phyloP scores from a whole-genome alignment of 1,284 basidiomycete genomes.

The Phylloboletellus chloephorus region DNA sequence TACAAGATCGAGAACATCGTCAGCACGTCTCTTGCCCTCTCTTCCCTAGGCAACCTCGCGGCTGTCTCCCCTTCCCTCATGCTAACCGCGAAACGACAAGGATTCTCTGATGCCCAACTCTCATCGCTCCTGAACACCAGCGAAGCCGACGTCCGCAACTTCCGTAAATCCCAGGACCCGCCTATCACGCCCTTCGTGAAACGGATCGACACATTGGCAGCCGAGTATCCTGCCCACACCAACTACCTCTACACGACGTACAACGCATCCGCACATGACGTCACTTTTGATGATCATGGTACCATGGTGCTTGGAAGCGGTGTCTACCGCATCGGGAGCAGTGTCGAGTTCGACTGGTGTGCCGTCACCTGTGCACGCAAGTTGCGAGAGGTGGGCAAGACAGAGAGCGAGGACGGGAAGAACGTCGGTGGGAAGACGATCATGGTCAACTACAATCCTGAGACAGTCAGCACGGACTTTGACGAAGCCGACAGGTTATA shows the following conservation, averaged over 20 bases:
- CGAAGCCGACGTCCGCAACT: slow-evolving; percentile 76
- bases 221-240: slow-evolving; percentile 98
- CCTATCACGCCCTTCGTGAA: slow-evolving; percentile 94
- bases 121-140: slow-evolving; percentile 66
- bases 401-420: slow-evolving; percentile 20
- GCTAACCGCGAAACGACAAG: slow-evolving; percentile 82
- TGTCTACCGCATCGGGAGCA: slow-evolving; percentile 97
- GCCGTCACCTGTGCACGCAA: slow-evolving; percentile 96
- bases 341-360: slow-evolving; percentile 99
- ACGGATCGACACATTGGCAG: slow-evolving; percentile 98
- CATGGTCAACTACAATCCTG: slow-evolving; percentile 99
- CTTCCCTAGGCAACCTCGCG: slow-evolving; percentile 64
- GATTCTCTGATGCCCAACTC: slow-evolving; percentile 94
- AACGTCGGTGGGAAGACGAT: slow-evolving; percentile 53
- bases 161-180: slow-evolving; percentile 75
- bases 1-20: slow-evolving; percentile 99
- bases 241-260: slow-evolving; percentile 99
- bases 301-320: slow-evolving; percentile 99
- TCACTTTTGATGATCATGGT: slow-evolving; percentile 93
- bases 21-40: slow-evolving; percentile 71
- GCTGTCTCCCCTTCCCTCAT: slow-evolving; percentile 67
- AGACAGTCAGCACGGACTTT: slow-evolving; percentile 99
- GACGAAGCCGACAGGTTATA: slow-evolving; percentile 98
- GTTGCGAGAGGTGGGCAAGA: slow-evolving; percentile 86
- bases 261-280: slow-evolving; percentile 94